A percentile compares a stretch with the other conserved stretches of the same genome.
Evolutionary conservation across 257 asterid species (phyloP).

Genomic region (Solanum virginianum): DNA sequence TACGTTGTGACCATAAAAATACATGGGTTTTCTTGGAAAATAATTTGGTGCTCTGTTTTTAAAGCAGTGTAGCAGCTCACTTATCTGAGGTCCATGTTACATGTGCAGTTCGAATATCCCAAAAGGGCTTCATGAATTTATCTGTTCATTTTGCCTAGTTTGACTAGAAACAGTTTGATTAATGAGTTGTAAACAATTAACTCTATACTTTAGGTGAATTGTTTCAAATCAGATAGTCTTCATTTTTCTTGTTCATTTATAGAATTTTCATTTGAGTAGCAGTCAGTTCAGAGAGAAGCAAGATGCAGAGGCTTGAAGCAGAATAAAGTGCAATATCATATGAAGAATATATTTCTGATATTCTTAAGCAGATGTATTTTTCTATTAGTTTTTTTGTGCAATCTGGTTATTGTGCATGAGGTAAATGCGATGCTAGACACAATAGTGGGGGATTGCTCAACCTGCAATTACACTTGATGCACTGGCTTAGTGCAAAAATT

Average conservation of each 20-base stretch:
- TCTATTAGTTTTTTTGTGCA: neutral
- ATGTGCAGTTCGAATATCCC: neutral
- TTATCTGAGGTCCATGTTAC: neutral
- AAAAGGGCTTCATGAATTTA: neutral
- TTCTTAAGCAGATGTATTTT: neutral
- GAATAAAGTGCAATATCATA: neutral
- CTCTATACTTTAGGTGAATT: neutral
- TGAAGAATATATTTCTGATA: neutral
- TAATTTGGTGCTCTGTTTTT: neutral
- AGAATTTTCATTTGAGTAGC: neutral
- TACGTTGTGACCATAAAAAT: neutral
- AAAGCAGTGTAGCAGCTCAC: neutral
- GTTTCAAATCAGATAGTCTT: neutral
- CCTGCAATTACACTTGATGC: neutral
- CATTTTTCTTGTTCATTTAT: neutral
- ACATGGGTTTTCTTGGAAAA: neutral
- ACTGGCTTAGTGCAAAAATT: neutral
- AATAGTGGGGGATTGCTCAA: neutral
- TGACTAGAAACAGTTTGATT: neutral
- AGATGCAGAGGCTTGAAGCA: neutral
- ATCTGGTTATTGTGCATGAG: neutral
- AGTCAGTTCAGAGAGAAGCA: neutral
- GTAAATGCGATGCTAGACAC: neutral
- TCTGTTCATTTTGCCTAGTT: neutral
- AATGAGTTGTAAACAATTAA: neutral